Conservation (phyloP, 352 stramenopile genomes). For the Globisporangium recalcitrans region DNA sequence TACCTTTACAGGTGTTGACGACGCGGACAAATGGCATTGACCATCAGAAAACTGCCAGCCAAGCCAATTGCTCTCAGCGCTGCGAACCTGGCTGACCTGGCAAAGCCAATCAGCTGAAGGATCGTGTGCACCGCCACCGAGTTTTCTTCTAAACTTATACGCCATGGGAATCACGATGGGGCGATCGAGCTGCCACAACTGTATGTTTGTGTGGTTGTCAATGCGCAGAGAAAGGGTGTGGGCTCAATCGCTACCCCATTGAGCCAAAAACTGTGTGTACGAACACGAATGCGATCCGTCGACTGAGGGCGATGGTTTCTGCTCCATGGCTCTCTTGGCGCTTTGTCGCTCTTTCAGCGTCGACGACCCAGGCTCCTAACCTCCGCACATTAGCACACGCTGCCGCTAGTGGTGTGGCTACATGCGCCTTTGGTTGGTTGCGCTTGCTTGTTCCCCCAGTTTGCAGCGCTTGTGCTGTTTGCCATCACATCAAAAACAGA, state of each 20-base stretch:
- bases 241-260: too few species aligned
- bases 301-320: neutral
- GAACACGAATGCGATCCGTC: slow-evolving; percentile 1
- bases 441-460: too few species aligned
- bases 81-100: neutral
- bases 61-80: neutral
- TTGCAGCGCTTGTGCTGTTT: neutral
- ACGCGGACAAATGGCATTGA: neutral
- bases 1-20: neutral
- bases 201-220: slow-evolving; percentile 5
- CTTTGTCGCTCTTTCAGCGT: slow-evolving; percentile 1
- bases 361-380: slow-evolving; percentile 1
- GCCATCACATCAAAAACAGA: neutral
- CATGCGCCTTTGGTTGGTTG: neutral
- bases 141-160: neutral
- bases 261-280: neutral
- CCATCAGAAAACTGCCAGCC: neutral
- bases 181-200: neutral
- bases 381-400: slow-evolving; percentile 1
- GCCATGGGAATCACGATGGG: neutral
- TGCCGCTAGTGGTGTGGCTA: neutral
- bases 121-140: neutral
- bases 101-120: neutral
- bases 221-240: slow-evolving; percentile 2
- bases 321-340: neutral